Conservation (phyloP, 192 early-diverging fungal genomes). For the Coemansia guatemalensis region DNA sequence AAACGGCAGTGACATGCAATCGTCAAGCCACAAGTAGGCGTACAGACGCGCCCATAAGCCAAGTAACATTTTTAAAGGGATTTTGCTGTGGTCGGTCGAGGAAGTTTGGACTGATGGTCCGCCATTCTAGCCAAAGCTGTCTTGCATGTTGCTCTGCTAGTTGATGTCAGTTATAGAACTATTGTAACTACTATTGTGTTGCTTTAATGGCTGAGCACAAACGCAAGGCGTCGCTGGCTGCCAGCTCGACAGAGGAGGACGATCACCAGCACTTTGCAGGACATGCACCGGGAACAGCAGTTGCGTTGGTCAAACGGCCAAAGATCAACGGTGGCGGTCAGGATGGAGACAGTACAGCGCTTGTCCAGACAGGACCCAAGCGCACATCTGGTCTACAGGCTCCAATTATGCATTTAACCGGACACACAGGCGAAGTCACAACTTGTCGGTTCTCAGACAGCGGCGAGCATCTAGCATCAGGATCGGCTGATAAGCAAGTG, state of each 20-base stretch:
- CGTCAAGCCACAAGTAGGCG: neutral
- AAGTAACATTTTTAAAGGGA: neutral
- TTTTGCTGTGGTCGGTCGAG: neutral
- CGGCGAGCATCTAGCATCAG: slow-evolving; percentile 83
- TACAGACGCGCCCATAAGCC: neutral
- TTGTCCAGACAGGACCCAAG: slow-evolving; percentile 37
- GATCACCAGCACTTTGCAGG: neutral
- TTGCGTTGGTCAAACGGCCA: slow-evolving; percentile 48
- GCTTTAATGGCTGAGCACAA: slow-evolving; percentile 44
- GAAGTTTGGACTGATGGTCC: neutral
- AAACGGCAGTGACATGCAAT: neutral
- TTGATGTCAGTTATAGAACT: neutral
- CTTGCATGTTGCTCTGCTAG: neutral
- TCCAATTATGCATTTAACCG: slow-evolving; percentile 85
- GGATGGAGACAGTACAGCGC: slow-evolving; percentile 11
- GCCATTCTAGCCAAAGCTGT: neutral
- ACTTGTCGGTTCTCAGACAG: slow-evolving; percentile 82
- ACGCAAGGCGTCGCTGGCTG: slow-evolving; percentile 21
- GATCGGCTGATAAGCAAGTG: slow-evolving; percentile 77
- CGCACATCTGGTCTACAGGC: slow-evolving; percentile 76
- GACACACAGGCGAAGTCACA: slow-evolving; percentile 80
- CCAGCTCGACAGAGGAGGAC: slow-evolving; percentile 7
- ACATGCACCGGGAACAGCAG: slow-evolving; percentile 22
- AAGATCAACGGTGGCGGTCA: slow-evolving; percentile 13
- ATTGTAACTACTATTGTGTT: neutral